Conservation (phyloP, 1,139 yeast species). For the Saccharomyces uvarum region DNA sequence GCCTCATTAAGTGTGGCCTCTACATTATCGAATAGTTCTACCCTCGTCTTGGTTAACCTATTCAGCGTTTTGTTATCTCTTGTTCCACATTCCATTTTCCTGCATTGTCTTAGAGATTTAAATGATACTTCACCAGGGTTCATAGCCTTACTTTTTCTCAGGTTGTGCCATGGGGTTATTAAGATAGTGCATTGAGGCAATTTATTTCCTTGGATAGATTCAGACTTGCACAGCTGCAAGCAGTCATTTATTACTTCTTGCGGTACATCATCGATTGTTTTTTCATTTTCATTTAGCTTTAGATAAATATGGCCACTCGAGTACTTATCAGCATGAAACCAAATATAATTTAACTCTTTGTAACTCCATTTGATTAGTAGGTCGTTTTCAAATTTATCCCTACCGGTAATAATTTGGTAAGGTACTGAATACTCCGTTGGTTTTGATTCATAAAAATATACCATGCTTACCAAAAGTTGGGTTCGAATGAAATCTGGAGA, state of each 20-base stretch:
- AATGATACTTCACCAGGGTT: conserved; percentile 80
- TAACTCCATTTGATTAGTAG: conserved; percentile 61
- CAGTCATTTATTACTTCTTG: conserved; percentile 49
- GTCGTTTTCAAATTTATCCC: conserved; percentile 71
- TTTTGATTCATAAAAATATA: conserved; percentile 26
- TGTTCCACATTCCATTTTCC: conserved; percentile 46
- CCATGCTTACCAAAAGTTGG: conserved; percentile 15
- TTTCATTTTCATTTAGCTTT: conserved; percentile 43
- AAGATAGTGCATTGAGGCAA: conserved; percentile 60
- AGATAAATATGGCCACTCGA: conserved; percentile 80
- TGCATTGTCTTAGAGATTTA: conserved; percentile 48
- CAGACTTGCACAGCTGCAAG: conserved; percentile 72
- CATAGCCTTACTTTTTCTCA: conserved; percentile 67
- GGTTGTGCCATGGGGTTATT: conserved; percentile 70
- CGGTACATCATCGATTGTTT: conserved; percentile 42
- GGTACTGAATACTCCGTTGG: conserved; percentile 12
- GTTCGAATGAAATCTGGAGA: not conserved
- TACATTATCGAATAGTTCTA: conserved; percentile 45
- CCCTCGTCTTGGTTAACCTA: conserved; percentile 58
- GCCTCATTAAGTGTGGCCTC: conserved; percentile 26
- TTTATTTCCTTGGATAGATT: conserved; percentile 74
- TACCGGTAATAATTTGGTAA: conserved; percentile 47
- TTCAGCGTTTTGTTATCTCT: conserved; percentile 60
- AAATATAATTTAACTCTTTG: conserved; percentile 49
- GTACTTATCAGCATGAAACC: conserved; percentile 80